A percentile compares a stretch with the other conserved stretches of the same genome.
Evolutionary conservation across 805 yeast species (phyloP).

Genomic region (Candida taoyuanica): DNA sequence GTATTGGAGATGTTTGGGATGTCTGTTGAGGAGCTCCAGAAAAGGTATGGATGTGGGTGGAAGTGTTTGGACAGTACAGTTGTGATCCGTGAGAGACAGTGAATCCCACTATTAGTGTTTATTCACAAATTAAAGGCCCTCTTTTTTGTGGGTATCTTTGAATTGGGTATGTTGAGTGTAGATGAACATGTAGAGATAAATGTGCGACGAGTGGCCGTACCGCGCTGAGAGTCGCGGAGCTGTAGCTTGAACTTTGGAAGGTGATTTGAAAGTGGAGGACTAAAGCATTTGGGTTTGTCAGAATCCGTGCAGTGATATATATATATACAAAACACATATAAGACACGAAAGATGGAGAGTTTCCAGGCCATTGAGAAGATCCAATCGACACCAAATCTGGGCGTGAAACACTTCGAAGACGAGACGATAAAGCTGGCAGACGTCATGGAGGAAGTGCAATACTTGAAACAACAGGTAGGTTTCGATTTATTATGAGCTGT

Average conservation of each 20-base stretch:
- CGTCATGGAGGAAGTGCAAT: slow-evolving; percentile 33
- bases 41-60: slow-evolving; percentile 16
- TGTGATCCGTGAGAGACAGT: slow-evolving; percentile 11
- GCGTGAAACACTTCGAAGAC: slow-evolving; percentile 37
- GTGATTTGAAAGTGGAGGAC: no score
- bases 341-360: slow-evolving; percentile 26
- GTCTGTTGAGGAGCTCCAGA: slow-evolving; percentile 4
- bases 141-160: no score
- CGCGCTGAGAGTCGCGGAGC: no score
- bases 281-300: no score
- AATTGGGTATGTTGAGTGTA: no score
- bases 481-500: neutral
- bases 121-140: neutral
- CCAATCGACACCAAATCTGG: slow-evolving; percentile 22
- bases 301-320: no score
- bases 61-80: slow-evolving; percentile 8
- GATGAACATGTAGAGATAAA: no score
- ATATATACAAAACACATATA: no score
- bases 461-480: slow-evolving; percentile 29
- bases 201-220: no score
- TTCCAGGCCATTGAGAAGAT: slow-evolving; percentile 28
- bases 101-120: neutral
- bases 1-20: slow-evolving; percentile 13
- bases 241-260: no score
- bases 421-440: slow-evolving; percentile 34